phyloP scores from a whole-genome alignment of 768 basidiomycete species.

The Stropharia rugosoannulata region DNA sequence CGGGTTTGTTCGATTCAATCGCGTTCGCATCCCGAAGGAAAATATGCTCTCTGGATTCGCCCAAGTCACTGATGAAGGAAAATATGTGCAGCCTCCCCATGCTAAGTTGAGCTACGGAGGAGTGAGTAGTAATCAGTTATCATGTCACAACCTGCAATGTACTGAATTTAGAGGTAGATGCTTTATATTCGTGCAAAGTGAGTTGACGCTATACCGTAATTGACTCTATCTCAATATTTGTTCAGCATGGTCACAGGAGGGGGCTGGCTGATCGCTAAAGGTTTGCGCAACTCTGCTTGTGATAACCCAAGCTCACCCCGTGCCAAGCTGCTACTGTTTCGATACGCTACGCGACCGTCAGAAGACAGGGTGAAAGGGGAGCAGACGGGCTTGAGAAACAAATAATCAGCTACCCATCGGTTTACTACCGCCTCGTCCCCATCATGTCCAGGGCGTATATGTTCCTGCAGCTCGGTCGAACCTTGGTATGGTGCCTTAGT shows the following conservation, averaged over 20 bases:
- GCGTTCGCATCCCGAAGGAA: slow-evolving; percentile 62
- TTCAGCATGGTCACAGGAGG: slow-evolving; percentile 61
- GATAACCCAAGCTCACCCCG: background rate
- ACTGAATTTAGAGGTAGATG: slow-evolving; percentile 46
- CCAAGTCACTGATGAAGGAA: slow-evolving; percentile 61
- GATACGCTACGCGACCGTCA: slow-evolving; percentile 70
- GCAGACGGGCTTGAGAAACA: slow-evolving; percentile 59
- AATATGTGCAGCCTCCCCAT: slow-evolving; percentile 67
- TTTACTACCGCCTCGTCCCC: slow-evolving; percentile 71
- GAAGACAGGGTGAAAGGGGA: slow-evolving; percentile 61
- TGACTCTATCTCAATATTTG: background rate
- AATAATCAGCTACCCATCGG: slow-evolving; percentile 71
- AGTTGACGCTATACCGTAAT: slow-evolving; percentile 9
- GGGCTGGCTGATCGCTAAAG: slow-evolving; percentile 67
- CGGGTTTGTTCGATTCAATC: slow-evolving; percentile 67
- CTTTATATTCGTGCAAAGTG: slow-evolving; percentile 69
- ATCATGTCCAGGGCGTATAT: slow-evolving; percentile 69
- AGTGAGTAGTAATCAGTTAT: slow-evolving; percentile 36
- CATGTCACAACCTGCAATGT: background rate
- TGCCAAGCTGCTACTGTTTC: slow-evolving; percentile 55
- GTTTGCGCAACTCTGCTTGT: slow-evolving; percentile 27
- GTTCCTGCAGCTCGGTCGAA: slow-evolving; percentile 61
- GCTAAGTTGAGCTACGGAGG: slow-evolving; percentile 76
- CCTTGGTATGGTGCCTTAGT: slow-evolving; percentile 41
- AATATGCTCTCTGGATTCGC: slow-evolving; percentile 79